Evolutionary conservation across 192 early-diverging fungal genomes (phyloP).

Genomic region (Podila epigama): DNA sequence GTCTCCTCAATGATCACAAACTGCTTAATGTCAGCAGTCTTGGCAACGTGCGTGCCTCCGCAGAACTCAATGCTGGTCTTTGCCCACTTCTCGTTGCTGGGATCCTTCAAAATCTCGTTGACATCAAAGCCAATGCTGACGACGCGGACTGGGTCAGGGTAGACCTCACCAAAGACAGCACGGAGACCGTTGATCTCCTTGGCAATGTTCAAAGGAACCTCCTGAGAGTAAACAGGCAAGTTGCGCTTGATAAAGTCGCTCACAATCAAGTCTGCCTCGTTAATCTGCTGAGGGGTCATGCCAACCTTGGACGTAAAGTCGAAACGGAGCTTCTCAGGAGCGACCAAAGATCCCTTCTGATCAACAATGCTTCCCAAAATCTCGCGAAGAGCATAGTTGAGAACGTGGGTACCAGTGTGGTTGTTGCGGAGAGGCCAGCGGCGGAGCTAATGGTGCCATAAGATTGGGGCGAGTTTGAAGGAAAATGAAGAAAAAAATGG

Average conservation of each 20-base stretch:
- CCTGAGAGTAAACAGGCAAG: slow-evolving; percentile 79
- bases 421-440: slow-evolving; percentile 93
- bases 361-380: slow-evolving; percentile 82
- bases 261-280: slow-evolving; percentile 61
- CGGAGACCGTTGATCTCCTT: slow-evolving; percentile 90
- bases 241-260: slow-evolving; percentile 80
- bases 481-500: slow-evolving; percentile 1
- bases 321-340: slow-evolving; percentile 96
- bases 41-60: slow-evolving; percentile 95
- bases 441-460: too few relatives aligned
- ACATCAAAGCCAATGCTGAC: slow-evolving; percentile 92
- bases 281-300: slow-evolving; percentile 45
- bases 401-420: slow-evolving; percentile 95
- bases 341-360: slow-evolving; percentile 96
- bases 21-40: slow-evolving; percentile 89
- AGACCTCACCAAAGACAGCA: slow-evolving; percentile 97
- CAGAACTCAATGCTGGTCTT: slow-evolving; percentile 94
- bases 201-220: slow-evolving; percentile 83
- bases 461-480: too few relatives aligned
- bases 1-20: slow-evolving; percentile 89
- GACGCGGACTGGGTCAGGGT: slow-evolving; percentile 97
- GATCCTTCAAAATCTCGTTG: slow-evolving; percentile 83
- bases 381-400: slow-evolving; percentile 93
- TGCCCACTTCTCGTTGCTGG: slow-evolving; percentile 81
- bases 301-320: slow-evolving; percentile 86